Base-by-base conservation (phyloP, 1,284 basidiomycete genomes). In the Ceratobasidium sp. region DNA sequence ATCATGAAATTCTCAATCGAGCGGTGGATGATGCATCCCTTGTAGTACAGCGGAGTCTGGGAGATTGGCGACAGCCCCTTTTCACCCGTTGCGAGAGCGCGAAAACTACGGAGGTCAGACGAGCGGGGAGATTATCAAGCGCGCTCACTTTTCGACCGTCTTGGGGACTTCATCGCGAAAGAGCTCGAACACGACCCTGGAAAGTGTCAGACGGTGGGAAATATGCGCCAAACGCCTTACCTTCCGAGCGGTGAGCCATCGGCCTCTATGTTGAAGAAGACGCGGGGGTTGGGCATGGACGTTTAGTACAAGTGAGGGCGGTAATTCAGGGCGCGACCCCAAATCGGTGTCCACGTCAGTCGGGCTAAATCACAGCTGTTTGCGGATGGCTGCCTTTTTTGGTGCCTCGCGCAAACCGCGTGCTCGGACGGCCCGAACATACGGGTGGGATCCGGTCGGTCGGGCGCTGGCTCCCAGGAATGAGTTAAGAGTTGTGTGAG, bases 1-100 rank as follows among this genome's bases (percentile, higher is more conserved):
- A 95, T 87, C 94, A 96, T 96, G 78, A 96, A 96, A 72, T 87
- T 84, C 25, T 86, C 83, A 71, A 96, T 94, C 32, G 90, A 88
- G 29, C 93, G 84, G 75, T 94, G 93, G 17, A 94, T 82, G 52
- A 87, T 86, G 69, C 84, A 86, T 75, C 87, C 87, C 78, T 92
- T 93, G 85, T 94, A 97, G 78, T 90, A 89, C 2, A 96, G 83
- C 2, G 90, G 87, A 13, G 85, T 79, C 52, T 88, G 85, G 0
- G 87, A 85, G 34, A 83, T 77, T 1, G 81, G 79, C 0, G 89
- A 91, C 0, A 88, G 75, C 15, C 93, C 93, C 75, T 88, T 89
- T 77, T 95, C 91, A 13, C 94, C 94, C 0, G 93, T 96, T 77
- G 92, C 94, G 69, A 97, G 81, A 10, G 89, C 89, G 53, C 93